Base-by-base conservation (phyloP, 805 yeast species). In the Candida silvicultrix region DNA sequence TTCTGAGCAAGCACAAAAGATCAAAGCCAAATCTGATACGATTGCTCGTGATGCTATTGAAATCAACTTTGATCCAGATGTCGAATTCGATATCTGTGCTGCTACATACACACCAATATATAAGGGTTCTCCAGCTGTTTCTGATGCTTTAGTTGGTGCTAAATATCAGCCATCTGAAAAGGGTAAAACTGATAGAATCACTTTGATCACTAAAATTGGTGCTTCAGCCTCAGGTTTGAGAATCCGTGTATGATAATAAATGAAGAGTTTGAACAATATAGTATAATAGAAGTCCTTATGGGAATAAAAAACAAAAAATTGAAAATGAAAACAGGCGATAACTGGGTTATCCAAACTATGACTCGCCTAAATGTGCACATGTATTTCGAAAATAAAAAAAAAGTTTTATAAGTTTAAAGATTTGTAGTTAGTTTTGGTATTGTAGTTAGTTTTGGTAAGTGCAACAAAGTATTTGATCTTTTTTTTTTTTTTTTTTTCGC, bases 221-320 rank as follows among this genome's bases (percentile, higher is more conserved):
- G 89, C 92, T 15, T 87, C 94, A 18, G 94, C 96, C 11, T 84
- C 96, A 12, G 98, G 98, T 20, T 75, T 92, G 59, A 81, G 95
- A 62, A 63, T 70, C 23, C 67, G 59, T 46, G 47, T 56, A 31
- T 52, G 41, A 35, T 19, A 55, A 6, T 18, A 11, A 31, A 31
- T 16, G 5, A 11, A 11, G 15, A 5, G 8, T 35, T 19, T 35
- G 14, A 32, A 32, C 18, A 32, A 32, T n/a, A 12, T 32, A 6
- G 12, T 32, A 32, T 12, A 15, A 15, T n/a, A 12, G 11, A 5
- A 16, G 18, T n/a, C n/a, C 15, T 6, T n/a, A n/a, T n/a, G n/a
- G n/a, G n/a, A n/a, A 35, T 19, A 35, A 18, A 15, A 10, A 15
- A 6, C 12, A 18, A 35, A 12, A 35, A 16, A 35, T n/a, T n/a